Evolutionary conservation across 1,284 basidiomycete species (phyloP).

Genomic region (Wallemia hederae): DNA sequence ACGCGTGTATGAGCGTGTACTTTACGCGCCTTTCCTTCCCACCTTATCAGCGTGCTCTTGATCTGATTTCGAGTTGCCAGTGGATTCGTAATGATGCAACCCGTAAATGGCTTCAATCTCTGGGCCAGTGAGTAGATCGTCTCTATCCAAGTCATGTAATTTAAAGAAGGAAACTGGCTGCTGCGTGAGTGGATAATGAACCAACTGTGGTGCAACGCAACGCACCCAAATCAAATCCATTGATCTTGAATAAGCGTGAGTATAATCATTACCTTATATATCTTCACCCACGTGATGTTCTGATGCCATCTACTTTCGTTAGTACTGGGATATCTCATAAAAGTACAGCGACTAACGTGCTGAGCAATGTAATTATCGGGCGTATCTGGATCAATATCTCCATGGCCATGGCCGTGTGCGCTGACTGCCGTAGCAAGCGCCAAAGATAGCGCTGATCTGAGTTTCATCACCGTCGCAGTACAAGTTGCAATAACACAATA

Average conservation of each 20-base stretch:
- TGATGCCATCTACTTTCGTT: slow-evolving; percentile 1
- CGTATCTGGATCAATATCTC: not conserved
- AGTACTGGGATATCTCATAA: too few species aligned
- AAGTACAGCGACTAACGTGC: not conserved
- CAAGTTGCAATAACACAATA: not conserved
- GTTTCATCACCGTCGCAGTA: not conserved
- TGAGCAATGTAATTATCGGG: not conserved
- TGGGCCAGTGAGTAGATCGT: not conserved
- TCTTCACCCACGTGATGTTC: not conserved
- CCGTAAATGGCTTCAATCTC: not conserved
- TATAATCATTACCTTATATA: not conserved
- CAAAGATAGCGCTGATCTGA: not conserved
- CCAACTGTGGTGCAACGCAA: not conserved
- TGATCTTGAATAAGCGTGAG: not conserved
- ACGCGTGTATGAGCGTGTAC: not conserved
- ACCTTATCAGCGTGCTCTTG: not conserved
- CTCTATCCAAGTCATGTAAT: not conserved
- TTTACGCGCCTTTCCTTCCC: not conserved
- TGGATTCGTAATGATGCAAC: not conserved
- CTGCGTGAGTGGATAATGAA: not conserved
- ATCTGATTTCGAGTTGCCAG: not conserved
- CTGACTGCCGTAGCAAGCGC: not conserved
- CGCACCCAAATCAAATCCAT: not conserved
- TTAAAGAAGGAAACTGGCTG: not conserved
- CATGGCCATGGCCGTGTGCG: not conserved